Base-by-base conservation (phyloP, 73 alveolate genomes). In the Stentor coeruleus region DNA sequence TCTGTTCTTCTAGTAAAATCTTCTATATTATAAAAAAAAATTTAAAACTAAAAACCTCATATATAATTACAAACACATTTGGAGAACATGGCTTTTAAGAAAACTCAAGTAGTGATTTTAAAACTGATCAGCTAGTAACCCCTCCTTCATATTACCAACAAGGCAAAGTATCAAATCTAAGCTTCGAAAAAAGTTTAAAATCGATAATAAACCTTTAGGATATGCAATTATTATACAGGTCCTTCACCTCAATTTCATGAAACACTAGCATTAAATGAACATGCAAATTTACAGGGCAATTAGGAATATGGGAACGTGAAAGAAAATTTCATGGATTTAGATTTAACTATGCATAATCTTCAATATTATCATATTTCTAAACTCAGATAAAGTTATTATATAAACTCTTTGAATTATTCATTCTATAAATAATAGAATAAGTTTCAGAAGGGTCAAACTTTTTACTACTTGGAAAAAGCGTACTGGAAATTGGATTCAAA, bases 71-170 rank as follows among this genome's bases (percentile, higher is more conserved):
- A n/a, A 49, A 49, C 6, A 49, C 20, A 20, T 49, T 49, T 49
- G 66, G 66, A 6, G 28, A 20, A 11, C 66, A 20, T 11, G 66
- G 20, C 66, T 49, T 49, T 20, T 6, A 49, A 49, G 66, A 49
- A 49, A 49, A 20, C 20, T 49, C 66, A 49, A 49, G 66, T 20
- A 49, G 66, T 49, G 6, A 6, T 11, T 49, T 49, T 49, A 20
- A 49, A 49, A 20, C 66, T 11, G 66, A 49, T 11, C 28, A 49
- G 28, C 66, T 20, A 49, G 66, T 6, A 20, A 49, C 66, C 28
- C 66, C 66, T 49, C 66, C 66, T 49, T 20, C 66, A 49, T 6
- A 49, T 20, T 49, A 49, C 66, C 66, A 49, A 49, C 66, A 49
- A 49, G 66, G 66, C 66, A 20, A 6, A 49, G 6, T 11, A 11